Evolutionary conservation across 164 flowering plant genomes (phyloP).

Genomic region (Annona squamosa): DNA sequence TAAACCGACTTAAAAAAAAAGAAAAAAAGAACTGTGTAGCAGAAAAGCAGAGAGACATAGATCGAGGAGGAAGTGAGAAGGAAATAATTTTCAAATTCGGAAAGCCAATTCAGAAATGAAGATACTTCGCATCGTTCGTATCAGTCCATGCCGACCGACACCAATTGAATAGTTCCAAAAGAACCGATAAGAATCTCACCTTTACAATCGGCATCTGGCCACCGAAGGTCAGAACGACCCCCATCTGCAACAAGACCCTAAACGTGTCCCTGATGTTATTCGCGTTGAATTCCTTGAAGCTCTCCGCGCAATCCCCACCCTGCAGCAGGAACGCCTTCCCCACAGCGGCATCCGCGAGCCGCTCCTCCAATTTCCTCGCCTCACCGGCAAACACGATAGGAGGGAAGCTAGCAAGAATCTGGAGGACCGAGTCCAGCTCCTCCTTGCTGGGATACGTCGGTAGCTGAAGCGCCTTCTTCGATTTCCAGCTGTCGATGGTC

Average conservation of each 20-base stretch:
- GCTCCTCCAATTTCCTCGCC: conserved; percentile 42
- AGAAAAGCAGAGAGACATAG: neutral
- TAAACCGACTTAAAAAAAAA: neutral
- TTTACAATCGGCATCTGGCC: conserved; percentile 45
- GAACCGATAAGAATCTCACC: conserved; percentile 16
- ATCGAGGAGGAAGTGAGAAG: neutral
- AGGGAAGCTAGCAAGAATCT: conserved; percentile 28
- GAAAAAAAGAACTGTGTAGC: neutral
- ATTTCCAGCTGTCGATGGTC: conserved; percentile 24
- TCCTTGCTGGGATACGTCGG: conserved; percentile 25
- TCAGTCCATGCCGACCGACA: neutral
- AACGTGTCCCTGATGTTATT: conserved; percentile 45
- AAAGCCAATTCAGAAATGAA: neutral
- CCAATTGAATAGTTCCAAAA: neutral
- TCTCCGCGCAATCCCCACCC: conserved; percentile 52
- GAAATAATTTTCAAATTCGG: neutral
- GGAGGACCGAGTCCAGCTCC: conserved; percentile 26
- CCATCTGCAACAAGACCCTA: conserved; percentile 46
- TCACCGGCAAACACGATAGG: conserved; percentile 48
- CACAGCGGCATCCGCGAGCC: conserved; percentile 36
- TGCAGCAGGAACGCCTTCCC: conserved; percentile 46
- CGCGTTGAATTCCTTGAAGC: conserved; percentile 43
- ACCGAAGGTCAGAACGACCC: conserved; percentile 36
- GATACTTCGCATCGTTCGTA: neutral
- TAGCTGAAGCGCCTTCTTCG: conserved; percentile 21